phyloP scores from a whole-genome alignment of 257 asterid genomes.

The Solanum ahanhuiri region DNA sequence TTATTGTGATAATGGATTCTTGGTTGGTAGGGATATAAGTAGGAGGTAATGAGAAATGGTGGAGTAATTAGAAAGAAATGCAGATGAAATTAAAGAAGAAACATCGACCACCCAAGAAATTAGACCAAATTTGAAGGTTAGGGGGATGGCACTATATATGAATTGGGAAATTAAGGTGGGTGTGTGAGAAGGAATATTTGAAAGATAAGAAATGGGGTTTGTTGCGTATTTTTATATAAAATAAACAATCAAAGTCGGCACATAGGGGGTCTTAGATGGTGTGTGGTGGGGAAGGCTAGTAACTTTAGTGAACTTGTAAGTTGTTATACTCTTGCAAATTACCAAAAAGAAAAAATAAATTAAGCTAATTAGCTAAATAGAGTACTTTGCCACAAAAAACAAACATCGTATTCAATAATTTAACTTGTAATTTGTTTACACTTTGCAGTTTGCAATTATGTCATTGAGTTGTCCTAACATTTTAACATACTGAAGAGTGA shows the following conservation, averaged over 20 bases:
- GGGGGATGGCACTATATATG: background rate
- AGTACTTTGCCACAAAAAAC: background rate
- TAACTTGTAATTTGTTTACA: too few species aligned
- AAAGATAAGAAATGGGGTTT: background rate
- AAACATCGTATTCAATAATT: too few species aligned
- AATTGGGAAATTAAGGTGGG: background rate
- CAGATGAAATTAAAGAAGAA: background rate
- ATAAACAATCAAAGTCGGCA: background rate
- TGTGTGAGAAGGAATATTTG: background rate
- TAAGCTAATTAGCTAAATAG: background rate
- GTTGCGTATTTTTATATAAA: background rate
- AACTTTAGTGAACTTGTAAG: background rate
- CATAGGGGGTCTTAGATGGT: background rate
- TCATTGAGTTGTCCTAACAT: background rate
- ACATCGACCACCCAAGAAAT: background rate
- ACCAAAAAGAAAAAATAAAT: background rate
- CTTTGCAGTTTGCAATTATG: background rate
- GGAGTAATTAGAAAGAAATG: background rate
- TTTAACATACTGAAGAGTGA: too few species aligned
- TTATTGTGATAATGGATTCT: background rate
- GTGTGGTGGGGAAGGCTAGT: constrained; percentile 1
- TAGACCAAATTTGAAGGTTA: background rate
- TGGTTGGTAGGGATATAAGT: background rate
- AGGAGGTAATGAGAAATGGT: background rate
- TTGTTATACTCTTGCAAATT: background rate